A percentile compares a stretch with the other conserved stretches of the same genome.
Evolutionary conservation across 352 stramenopile genomes (phyloP).

Genomic region (Globisporangium perplexum): DNA sequence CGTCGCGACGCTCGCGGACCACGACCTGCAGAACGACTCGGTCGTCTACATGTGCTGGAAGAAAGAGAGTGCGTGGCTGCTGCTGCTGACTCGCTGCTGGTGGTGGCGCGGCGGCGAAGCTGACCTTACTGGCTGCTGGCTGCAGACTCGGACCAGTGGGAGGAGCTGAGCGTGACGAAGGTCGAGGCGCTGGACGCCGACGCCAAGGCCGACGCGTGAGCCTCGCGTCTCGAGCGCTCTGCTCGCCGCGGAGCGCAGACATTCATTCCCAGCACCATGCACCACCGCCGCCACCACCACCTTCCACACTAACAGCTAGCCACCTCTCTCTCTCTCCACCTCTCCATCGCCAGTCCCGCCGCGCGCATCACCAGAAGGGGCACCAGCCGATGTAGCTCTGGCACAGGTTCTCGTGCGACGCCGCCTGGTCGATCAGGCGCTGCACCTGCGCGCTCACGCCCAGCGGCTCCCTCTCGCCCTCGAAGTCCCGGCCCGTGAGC

Average conservation of each 20-base stretch:
- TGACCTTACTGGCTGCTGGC: no score
- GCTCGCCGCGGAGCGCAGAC: no score
- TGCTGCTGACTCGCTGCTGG: background rate
- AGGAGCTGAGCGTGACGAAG: slow-evolving; percentile 70
- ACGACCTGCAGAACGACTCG: slow-evolving; percentile 80
- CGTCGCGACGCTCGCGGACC: slow-evolving; percentile 69
- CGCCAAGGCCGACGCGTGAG: slow-evolving; percentile 19
- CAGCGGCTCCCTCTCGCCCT: slow-evolving; percentile 61
- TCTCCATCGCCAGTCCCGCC: no score
- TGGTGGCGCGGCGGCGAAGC: background rate
- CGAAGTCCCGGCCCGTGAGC: slow-evolving; percentile 97
- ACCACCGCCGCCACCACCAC: no score
- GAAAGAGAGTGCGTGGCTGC: slow-evolving; percentile 66
- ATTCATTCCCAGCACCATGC: no score
- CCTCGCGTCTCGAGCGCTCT: no score
- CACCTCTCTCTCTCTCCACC: background rate
- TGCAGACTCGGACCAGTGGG: slow-evolving; percentile 73
- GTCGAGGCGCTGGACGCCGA: slow-evolving; percentile 35
- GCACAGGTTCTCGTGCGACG: slow-evolving; percentile 98
- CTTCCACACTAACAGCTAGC: background rate
- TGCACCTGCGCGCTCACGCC: slow-evolving; percentile 89
- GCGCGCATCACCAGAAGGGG: slow-evolving; percentile 69
- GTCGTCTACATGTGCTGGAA: slow-evolving; percentile 86
- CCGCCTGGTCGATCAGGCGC: slow-evolving; percentile 97
- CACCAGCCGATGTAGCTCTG: slow-evolving; percentile 99